These are phyloP conservation scores for Kalmusia sp. DNA, from an alignment of 2,329 filamentous ascomycete genomes.

Conservation along the genomic window DNA sequence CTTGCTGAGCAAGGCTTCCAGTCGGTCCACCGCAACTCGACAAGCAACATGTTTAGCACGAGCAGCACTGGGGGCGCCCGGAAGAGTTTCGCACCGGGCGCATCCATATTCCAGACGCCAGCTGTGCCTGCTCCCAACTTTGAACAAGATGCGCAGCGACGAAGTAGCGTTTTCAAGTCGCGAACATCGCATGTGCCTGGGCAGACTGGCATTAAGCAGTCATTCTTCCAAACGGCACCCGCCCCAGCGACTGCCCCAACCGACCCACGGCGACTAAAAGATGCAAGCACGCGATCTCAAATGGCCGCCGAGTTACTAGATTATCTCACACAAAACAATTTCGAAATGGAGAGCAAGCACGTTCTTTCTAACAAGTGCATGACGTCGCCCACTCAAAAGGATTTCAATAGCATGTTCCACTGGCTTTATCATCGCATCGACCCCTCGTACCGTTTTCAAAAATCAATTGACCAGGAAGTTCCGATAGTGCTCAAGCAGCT, in stretches of 20 bases:
- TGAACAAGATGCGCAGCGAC: slow-evolving; percentile 65
- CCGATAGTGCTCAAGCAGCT: slow-evolving; percentile 91
- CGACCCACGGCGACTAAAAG: slow-evolving; percentile 86
- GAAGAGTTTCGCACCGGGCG: slow-evolving; percentile 73
- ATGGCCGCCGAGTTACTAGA: slow-evolving; percentile 91
- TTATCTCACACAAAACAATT: slow-evolving; percentile 91
- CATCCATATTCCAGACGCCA: slow-evolving; percentile 55
- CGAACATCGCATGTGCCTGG: slow-evolving; percentile 70
- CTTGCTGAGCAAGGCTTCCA: slow-evolving; percentile 80
- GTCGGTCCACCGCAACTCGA: slow-evolving; percentile 84
- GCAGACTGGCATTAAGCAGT: slow-evolving; percentile 76
- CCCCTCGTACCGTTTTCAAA: slow-evolving; percentile 89
- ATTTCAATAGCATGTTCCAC: slow-evolving; percentile 97
- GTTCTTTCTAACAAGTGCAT: slow-evolving; percentile 88
- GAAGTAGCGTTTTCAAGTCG: slow-evolving; percentile 74
- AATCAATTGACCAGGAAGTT: slow-evolving; percentile 94
- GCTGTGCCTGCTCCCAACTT: slow-evolving; percentile 55
- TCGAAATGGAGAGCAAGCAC: slow-evolving; percentile 98
- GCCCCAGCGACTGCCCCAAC: slow-evolving; percentile 80
- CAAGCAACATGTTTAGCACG: slow-evolving; percentile 66
- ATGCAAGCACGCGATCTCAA: slow-evolving; percentile 78
- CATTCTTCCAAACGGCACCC: slow-evolving; percentile 91
- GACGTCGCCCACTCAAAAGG: slow-evolving; percentile 95
- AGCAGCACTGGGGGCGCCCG: slow-evolving; percentile 63
- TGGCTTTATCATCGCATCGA: slow-evolving; percentile 98